phyloP scores from a whole-genome alignment of 176 grass and related monocot genomes.

The Carex myosuroides region DNA sequence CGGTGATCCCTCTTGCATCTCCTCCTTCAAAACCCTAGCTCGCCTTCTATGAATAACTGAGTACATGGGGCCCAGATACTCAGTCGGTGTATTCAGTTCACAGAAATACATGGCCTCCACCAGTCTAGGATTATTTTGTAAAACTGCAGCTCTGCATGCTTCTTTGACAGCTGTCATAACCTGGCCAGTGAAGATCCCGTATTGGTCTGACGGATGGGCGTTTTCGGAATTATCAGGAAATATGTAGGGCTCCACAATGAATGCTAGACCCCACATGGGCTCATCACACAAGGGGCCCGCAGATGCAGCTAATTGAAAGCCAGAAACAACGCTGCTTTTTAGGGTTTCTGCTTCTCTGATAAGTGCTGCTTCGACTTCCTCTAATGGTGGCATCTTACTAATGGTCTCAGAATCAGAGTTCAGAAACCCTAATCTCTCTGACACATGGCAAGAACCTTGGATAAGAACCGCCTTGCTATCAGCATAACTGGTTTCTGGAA shows the following conservation, averaged over 20 bases:
- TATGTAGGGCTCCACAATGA: constrained; percentile 70
- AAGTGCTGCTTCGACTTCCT: constrained; percentile 32
- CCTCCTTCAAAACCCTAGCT: constrained; percentile 71
- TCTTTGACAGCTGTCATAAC: constrained; percentile 84
- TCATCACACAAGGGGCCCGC: constrained; percentile 87
- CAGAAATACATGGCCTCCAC: constrained; percentile 85
- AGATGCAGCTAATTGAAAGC: constrained; percentile 76
- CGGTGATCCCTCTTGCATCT: constrained; percentile 81
- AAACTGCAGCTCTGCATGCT: constrained; percentile 64
- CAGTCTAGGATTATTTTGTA: constrained; percentile 86
- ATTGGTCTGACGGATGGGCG: constrained; percentile 54
- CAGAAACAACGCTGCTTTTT: constrained; percentile 66
- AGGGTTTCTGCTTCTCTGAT: constrained; percentile 51
- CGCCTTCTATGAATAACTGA: constrained; percentile 61
- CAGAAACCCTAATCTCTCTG: constrained; percentile 51
- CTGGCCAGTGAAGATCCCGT: constrained; percentile 73
- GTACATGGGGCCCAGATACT: constrained; percentile 60
- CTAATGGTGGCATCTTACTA: constrained; percentile 4
- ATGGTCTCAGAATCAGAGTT: constrained; percentile 23
- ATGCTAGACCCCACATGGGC: constrained; percentile 80
- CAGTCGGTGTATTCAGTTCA: constrained; percentile 60
- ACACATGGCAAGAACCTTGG: constrained; percentile 49
- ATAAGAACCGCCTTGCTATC: constrained; percentile 43
- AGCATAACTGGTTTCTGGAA: constrained; percentile 31
- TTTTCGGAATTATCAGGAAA: constrained; percentile 42